Evolutionary conservation across 2,329 filamentous ascomycete species (phyloP).

Genomic region (Arthrobotrys entomopaga): DNA sequence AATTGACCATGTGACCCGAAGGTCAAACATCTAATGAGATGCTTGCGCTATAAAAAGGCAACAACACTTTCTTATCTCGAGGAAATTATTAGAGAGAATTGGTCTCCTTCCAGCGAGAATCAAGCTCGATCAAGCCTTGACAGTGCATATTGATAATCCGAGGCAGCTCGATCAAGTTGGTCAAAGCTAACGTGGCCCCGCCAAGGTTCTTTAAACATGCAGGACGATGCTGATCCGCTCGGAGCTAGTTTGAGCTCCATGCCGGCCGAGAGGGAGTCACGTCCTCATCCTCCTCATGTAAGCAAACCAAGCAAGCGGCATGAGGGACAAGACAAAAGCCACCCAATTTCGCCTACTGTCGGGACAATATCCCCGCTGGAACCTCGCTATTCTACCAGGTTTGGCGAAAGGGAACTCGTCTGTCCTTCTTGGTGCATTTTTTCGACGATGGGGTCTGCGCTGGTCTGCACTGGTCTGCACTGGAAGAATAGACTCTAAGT

Average conservation of each 20-base stretch:
- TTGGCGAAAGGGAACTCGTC: conserved; percentile 11
- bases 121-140: too few species aligned
- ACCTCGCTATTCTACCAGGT: conserved; percentile 21
- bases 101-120: too few species aligned
- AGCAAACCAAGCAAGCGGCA: conserved; percentile 18
- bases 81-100: too few species aligned
- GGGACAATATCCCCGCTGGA: conserved; percentile 29
- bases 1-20: conserved; percentile 56
- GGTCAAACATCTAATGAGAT: conserved; percentile 28
- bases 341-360: conserved; percentile 53
- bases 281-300: conserved; percentile 28
- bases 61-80: too few species aligned
- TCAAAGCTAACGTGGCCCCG: conserved; percentile 19
- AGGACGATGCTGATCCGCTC: conserved; percentile 9
- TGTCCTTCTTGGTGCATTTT: neutral
- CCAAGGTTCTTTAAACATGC: conserved; percentile 10
- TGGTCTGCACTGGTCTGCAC: too few species aligned
- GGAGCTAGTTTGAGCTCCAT: conserved; percentile 40
- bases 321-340: conserved; percentile 39
- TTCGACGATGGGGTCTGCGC: too few species aligned
- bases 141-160: neutral
- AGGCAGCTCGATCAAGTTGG: conserved; percentile 20
- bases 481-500: neutral
- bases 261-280: conserved; percentile 39
- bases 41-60: too few species aligned